These are phyloP conservation scores for Durusdinium trenchii DNA, from an alignment of 73 alveolate genomes.

Conservation along the genomic window DNA sequence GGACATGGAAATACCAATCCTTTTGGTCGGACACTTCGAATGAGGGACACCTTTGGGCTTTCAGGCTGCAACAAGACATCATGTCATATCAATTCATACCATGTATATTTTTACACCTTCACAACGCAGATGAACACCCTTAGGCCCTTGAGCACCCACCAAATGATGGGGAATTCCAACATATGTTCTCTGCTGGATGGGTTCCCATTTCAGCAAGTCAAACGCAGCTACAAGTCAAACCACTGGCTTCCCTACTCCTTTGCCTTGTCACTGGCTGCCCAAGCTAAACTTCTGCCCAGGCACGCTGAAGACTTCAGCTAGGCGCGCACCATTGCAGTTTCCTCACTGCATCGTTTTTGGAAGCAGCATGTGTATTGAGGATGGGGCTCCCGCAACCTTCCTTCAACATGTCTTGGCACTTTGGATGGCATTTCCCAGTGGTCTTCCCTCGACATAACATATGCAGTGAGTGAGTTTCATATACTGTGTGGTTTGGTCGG, in stretches of 20 bases:
- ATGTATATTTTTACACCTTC: too few relatives aligned
- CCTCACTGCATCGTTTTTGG: not conserved
- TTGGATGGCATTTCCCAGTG: not conserved
- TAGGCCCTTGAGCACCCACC: not conserved
- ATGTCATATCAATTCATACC: too few relatives aligned
- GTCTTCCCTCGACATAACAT: not conserved
- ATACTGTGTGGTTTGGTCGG: not conserved
- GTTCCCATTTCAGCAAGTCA: not conserved
- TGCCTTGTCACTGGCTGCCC: not conserved
- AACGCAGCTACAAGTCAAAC: not conserved
- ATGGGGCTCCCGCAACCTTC: not conserved
- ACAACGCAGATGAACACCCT: not conserved
- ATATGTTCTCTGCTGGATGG: not conserved
- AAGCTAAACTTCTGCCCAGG: not conserved
- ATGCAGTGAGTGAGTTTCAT: not conserved
- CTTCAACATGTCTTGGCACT: not conserved
- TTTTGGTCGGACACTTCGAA: too few relatives aligned
- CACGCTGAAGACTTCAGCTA: constrained; percentile 16
- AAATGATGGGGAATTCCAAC: not conserved
- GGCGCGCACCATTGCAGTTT: constrained; percentile 36
- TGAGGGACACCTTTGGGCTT: too few relatives aligned
- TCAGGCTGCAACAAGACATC: too few relatives aligned
- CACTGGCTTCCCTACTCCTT: not conserved
- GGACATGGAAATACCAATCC: too few relatives aligned
- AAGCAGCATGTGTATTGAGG: not conserved